Conservation (phyloP, 2,329 filamentous ascomycete species). For the Cytospora chrysosperma region DNA sequence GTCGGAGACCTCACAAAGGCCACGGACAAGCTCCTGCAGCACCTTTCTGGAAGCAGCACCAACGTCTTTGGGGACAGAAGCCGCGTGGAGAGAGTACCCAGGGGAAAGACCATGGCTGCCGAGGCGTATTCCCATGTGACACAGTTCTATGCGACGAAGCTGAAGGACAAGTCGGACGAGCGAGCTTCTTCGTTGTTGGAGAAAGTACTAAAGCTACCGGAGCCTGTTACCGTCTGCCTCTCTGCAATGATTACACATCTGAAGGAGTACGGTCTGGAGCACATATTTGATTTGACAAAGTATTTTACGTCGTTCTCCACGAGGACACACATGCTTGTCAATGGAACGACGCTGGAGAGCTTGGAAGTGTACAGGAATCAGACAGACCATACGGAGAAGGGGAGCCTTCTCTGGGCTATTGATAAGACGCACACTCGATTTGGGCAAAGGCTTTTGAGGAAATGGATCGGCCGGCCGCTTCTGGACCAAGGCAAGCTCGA, state of each 20-base stretch:
- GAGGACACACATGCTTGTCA: slow-evolving; percentile 91
- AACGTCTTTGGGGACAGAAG: slow-evolving; percentile 92
- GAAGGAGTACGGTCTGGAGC: slow-evolving; percentile 86
- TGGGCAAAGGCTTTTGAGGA: slow-evolving; percentile 81
- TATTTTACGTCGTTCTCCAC: slow-evolving; percentile 97
- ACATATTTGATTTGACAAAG: slow-evolving; percentile 93
- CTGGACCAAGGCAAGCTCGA: slow-evolving; percentile 74
- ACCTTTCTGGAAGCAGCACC: slow-evolving; percentile 83
- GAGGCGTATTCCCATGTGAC: slow-evolving; percentile 88
- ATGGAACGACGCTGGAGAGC: slow-evolving; percentile 90
- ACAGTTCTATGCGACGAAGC: slow-evolving; percentile 85
- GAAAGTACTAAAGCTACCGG: slow-evolving; percentile 80
- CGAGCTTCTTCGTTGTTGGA: slow-evolving; percentile 69
- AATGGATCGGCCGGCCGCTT: slow-evolving; percentile 91
- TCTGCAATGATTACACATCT: slow-evolving; percentile 96
- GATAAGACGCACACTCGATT: slow-evolving; percentile 90
- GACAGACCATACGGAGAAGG: slow-evolving; percentile 80
- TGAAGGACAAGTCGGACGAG: slow-evolving; percentile 62
- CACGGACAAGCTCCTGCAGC: slow-evolving; percentile 87
- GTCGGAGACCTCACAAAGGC: slow-evolving; percentile 87
- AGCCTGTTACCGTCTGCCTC: slow-evolving; percentile 84
- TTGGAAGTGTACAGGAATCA: slow-evolving; percentile 95
- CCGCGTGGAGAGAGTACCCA: slow-evolving; percentile 76
- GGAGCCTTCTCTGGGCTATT: slow-evolving; percentile 92
- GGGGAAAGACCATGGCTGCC: slow-evolving; percentile 76